Conservation (phyloP, 1,284 basidiomycete genomes). For the Cystobasidiaceae sp. region DNA sequence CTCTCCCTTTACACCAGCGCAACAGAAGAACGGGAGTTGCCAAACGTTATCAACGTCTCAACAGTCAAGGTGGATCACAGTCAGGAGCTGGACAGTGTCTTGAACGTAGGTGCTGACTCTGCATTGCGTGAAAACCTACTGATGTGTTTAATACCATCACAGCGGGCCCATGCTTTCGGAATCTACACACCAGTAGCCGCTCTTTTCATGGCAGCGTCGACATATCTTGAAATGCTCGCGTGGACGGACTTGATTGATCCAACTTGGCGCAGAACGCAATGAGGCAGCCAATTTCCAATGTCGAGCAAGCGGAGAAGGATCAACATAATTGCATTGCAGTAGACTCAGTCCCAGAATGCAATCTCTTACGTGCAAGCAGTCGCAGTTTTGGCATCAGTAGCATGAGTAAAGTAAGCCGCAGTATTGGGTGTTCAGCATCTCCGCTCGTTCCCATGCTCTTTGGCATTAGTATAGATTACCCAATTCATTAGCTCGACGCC, state of each 20-base stretch:
- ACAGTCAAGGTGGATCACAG: conserved; percentile 81
- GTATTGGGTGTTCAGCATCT: too few relatives aligned
- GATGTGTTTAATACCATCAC: background rate
- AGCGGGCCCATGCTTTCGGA: conserved; percentile 40
- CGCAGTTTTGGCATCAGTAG: too few relatives aligned
- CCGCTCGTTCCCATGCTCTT: too few relatives aligned
- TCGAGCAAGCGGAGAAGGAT: background rate
- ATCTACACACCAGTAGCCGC: conserved; percentile 38
- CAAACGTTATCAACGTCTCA: conserved; percentile 71
- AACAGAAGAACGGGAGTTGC: conserved; percentile 72
- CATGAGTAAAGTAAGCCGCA: too few relatives aligned
- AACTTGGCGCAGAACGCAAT: conserved; percentile 11
- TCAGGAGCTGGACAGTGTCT: conserved; percentile 74
- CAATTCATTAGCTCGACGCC: too few relatives aligned
- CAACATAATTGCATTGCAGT: background rate
- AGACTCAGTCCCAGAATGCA: background rate
- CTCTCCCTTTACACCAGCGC: conserved; percentile 77
- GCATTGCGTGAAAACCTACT: background rate
- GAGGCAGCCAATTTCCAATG: background rate
- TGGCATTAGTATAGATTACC: too few relatives aligned
- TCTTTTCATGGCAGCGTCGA: conserved; percentile 18
- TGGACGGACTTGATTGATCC: conserved; percentile 27
- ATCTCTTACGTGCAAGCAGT: too few relatives aligned
- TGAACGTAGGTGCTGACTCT: conserved; percentile 60
- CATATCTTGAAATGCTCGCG: conserved; percentile 18